Base-by-base conservation (phyloP, 1,139 yeast species). In the Blastobotrys proliferans region DNA sequence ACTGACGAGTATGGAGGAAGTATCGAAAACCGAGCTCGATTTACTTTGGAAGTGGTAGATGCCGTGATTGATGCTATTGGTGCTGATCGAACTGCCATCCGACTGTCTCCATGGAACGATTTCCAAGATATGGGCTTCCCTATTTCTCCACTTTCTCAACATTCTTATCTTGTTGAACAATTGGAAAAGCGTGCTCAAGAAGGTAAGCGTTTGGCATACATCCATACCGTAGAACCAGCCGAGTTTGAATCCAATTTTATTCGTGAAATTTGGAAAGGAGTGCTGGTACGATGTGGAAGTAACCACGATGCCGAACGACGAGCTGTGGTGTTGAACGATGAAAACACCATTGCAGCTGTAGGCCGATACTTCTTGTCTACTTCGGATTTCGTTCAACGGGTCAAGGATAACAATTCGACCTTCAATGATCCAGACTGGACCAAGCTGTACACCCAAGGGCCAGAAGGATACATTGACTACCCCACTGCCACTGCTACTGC, bases 1-100 rank as follows among this genome's bases (percentile, higher is more conserved):
- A 76, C 81, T n/a, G 87, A 81, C 56, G 68, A 77, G 58, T 81
- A 80, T 60, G 87, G 86, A 50, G 84, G 86, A 3, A 67, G 76
- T 6, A 69, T 81, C 51, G 86, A 79, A 58, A 81, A 81, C 64
- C 70, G 87, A 50, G 71, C 81, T 21, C 67, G 83, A 46, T 72
- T 81, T 51, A 52, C 70, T 5, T 65, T 81, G 35, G 82, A 80
- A 54, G 67, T 79, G 21, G 61, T 81, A 36, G 83, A 79, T 50
- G 75, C 73, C 9, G 55, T 76, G 8, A 31, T 41, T 17, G 53
- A 44, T 3, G 57, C 55, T 11, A 60, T 81, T 48, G 86, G 85
- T 25, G 71, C 76, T 19, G 68, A 69, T 9, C 71, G 66, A 49
- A 65, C 77, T 22, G 83, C 76, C 20, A 60, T 81, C 44, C 70